phyloP scores from a whole-genome alignment of 169 alveolate genomes.

The Amoebophrya sp. region DNA sequence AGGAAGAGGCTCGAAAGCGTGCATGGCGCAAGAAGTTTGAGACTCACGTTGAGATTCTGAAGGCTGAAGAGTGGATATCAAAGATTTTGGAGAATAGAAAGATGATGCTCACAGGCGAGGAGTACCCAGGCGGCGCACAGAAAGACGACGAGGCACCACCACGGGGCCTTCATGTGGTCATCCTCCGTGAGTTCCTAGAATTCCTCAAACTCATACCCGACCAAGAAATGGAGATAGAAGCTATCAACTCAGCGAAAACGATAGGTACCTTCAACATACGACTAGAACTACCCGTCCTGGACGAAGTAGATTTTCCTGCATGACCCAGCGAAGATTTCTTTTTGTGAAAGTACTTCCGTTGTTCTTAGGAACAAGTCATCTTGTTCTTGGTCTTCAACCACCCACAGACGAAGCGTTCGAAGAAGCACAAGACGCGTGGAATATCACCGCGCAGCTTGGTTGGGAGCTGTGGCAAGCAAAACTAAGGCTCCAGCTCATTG shows the following conservation, averaged over 20 bases:
- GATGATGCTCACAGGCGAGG: slow-evolving; percentile 1
- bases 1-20: slow-evolving; percentile 12
- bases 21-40: background rate
- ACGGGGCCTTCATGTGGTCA: background rate
- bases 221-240: background rate
- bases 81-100: background rate
- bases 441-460: background rate
- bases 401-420: background rate
- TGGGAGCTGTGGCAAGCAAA: slow-evolving; percentile 2
- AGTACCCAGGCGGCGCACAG: background rate
- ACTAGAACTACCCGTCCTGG: too few relatives aligned
- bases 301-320: too few relatives aligned
- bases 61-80: background rate
- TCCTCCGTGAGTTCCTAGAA: background rate
- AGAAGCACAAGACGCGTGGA: background rate
- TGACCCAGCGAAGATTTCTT: too few relatives aligned
- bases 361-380: too few relatives aligned
- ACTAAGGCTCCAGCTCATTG: background rate
- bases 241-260: background rate
- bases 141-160: slow-evolving; percentile 1
- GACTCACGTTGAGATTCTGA: background rate
- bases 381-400: too few relatives aligned
- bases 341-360: too few relatives aligned
- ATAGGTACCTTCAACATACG: background rate
- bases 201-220: background rate